A percentile compares a stretch with the other conserved stretches of the same genome.
Evolutionary conservation across 805 yeast genomes (phyloP).

Genomic region (Metschnikowia arizonensis): DNA sequence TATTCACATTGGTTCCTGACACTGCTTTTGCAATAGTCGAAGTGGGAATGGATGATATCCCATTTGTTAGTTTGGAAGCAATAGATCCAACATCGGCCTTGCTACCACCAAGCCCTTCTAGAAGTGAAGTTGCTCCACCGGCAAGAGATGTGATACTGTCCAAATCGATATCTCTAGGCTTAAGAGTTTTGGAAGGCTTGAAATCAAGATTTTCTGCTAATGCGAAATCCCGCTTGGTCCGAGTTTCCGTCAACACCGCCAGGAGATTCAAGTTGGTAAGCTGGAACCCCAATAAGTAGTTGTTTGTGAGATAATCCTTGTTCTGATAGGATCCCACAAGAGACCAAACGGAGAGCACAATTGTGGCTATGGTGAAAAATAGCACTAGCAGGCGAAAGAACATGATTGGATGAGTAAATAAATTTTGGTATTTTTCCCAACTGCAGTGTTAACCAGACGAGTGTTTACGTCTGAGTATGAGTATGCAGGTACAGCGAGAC

Average conservation of each 20-base stretch:
- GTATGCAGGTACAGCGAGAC: too few relatives aligned
- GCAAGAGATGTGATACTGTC: slow-evolving; percentile 5
- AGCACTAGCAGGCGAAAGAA: slow-evolving; percentile 32
- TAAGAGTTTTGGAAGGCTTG: slow-evolving; percentile 7
- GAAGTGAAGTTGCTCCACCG: slow-evolving; percentile 6
- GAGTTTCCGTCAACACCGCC: slow-evolving; percentile 22
- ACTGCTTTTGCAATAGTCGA: slow-evolving; percentile 7
- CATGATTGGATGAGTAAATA: too few relatives aligned
- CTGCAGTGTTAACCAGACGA: neutral
- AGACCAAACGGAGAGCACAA: slow-evolving; percentile 33
- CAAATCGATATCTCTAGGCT: slow-evolving; percentile 3
- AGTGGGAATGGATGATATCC: slow-evolving; percentile 8
- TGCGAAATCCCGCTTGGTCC: neutral
- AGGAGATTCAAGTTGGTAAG: slow-evolving; percentile 31
- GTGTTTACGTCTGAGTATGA: too few relatives aligned
- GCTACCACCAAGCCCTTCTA: slow-evolving; percentile 1
- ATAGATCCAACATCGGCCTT: slow-evolving; percentile 8
- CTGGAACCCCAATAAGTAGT: slow-evolving; percentile 36
- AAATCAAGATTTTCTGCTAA: neutral
- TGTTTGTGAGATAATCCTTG: slow-evolving; percentile 28
- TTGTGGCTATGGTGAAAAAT: slow-evolving; percentile 29
- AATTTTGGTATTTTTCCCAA: too few relatives aligned
- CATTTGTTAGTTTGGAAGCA: slow-evolving; percentile 6
- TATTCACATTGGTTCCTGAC: slow-evolving; percentile 7
- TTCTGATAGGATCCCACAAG: slow-evolving; percentile 38